Evolutionary conservation across 1,284 basidiomycete genomes (phyloP).

Genomic region (Anthracocystis setariae): DNA sequence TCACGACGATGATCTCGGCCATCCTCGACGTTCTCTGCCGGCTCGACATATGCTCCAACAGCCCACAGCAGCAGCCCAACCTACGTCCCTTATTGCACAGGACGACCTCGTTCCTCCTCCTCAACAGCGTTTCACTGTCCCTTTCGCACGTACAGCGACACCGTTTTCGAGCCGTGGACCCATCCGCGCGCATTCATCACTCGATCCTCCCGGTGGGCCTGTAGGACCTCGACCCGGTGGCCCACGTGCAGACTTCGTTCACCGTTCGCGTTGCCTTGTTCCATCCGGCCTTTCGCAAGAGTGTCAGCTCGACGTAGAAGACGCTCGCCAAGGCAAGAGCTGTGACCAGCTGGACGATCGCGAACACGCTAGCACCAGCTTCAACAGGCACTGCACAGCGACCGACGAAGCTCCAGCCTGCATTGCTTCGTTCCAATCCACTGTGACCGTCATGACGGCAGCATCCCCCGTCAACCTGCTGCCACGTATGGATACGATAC

Average conservation of each 20-base stretch:
- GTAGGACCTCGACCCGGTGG: neutral
- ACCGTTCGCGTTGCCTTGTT: slow-evolving; percentile 16
- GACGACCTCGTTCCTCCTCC: neutral
- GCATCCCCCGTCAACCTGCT: slow-evolving; percentile 30
- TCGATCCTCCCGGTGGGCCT: slow-evolving; percentile 9
- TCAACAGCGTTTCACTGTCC: slow-evolving; percentile 17
- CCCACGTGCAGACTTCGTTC: slow-evolving; percentile 5
- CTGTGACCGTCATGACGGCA: slow-evolving; percentile 18
- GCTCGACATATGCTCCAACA: slow-evolving; percentile 12
- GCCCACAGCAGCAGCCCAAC: neutral
- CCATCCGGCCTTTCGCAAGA: slow-evolving; percentile 28
- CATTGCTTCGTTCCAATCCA: slow-evolving; percentile 1
- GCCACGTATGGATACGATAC: slow-evolving; percentile 18
- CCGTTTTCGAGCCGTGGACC: slow-evolving; percentile 1
- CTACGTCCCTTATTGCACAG: neutral
- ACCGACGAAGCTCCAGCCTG: neutral
- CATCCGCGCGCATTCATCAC: slow-evolving; percentile 5
- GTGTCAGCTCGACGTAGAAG: slow-evolving; percentile 7
- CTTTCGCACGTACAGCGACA: slow-evolving; percentile 2
- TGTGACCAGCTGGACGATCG: neutral
- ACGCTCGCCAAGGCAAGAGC: slow-evolving; percentile 5
- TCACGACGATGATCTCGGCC: slow-evolving; percentile 13
- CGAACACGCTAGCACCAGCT: neutral
- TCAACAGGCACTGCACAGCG: neutral
- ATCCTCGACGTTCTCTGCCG: slow-evolving; percentile 24